These are phyloP conservation scores for Borovskyia barvae DNA, from an alignment of 208 protist species.

Conservation along the genomic window DNA sequence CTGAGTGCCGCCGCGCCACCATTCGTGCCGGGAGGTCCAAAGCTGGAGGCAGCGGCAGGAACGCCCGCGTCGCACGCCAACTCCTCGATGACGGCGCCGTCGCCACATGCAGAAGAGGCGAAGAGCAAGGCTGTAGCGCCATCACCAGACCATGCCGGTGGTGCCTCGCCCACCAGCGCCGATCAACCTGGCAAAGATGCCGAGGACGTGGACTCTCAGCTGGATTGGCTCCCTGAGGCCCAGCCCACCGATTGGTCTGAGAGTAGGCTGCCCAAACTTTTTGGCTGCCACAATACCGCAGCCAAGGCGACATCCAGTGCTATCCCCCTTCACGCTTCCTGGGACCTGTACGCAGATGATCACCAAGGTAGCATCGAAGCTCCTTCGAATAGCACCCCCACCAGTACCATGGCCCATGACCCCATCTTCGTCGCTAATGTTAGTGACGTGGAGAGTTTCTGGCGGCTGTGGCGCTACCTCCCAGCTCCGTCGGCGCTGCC, in stretches of 20 bases:
- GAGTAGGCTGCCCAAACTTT: constrained; percentile 54
- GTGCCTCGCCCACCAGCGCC: constrained; percentile 4
- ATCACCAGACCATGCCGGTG: constrained; percentile 1
- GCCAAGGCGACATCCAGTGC: constrained; percentile 44
- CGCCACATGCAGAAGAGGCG: constrained; percentile 1
- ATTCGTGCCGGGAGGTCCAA: constrained; percentile 50
- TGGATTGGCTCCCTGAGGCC: constrained; percentile 37
- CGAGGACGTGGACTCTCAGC: constrained; percentile 25
- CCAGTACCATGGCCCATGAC: constrained; percentile 39
- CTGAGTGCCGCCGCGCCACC: constrained; percentile 53
- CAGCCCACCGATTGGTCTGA: constrained; percentile 36
- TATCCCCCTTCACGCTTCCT: constrained; percentile 62
- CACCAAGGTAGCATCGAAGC: constrained; percentile 36
- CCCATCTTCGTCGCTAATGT: constrained; percentile 73
- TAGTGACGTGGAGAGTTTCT: constrained; percentile 74
- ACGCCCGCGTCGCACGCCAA: constrained; percentile 5
- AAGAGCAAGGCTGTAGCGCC: constrained; percentile 4
- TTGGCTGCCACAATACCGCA: constrained; percentile 60
- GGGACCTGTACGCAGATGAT: constrained; percentile 83
- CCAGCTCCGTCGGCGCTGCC: constrained; percentile 58
- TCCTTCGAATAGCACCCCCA: constrained; percentile 13
- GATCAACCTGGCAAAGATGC: constrained; percentile 9
- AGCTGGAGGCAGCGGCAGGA: constrained; percentile 1
- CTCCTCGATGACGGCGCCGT: not conserved
- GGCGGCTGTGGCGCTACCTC: constrained; percentile 77